phyloP scores from a whole-genome alignment of 352 stramenopile genomes.

The Achlya hypogyna region DNA sequence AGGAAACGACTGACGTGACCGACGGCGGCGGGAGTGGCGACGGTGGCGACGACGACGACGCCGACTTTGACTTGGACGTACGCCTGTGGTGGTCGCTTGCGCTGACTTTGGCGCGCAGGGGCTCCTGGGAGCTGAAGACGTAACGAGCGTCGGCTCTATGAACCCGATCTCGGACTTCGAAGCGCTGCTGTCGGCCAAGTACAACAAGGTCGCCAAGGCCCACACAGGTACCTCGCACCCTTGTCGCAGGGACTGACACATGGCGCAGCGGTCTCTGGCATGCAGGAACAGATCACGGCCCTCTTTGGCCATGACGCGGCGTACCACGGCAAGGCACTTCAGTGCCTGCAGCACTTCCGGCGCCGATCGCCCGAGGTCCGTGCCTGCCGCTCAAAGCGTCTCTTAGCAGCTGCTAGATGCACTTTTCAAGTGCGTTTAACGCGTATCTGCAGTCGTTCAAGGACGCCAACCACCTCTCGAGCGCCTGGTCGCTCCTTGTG shows the following conservation, averaged over 20 bases:
- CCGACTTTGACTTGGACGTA: slow-evolving; percentile 46
- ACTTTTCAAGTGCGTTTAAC: slow-evolving; percentile 70
- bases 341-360: slow-evolving; percentile 64
- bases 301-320: slow-evolving; percentile 38
- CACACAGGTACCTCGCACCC: background rate
- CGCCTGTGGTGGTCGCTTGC: background rate
- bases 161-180: slow-evolving; percentile 81
- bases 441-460: slow-evolving; percentile 56
- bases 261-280: slow-evolving; percentile 42
- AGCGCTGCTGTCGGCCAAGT: slow-evolving; percentile 37
- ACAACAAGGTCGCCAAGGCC: slow-evolving; percentile 25
- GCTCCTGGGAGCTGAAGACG: slow-evolving; percentile 48
- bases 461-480: slow-evolving; percentile 27
- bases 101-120: slow-evolving; percentile 26
- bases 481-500: slow-evolving; percentile 43
- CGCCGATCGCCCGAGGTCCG: slow-evolving; percentile 33
- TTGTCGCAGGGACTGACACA: slow-evolving; percentile 22
- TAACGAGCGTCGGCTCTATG: slow-evolving; percentile 70
- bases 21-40: slow-evolving; percentile 10
- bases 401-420: slow-evolving; percentile 31
- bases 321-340: slow-evolving; percentile 59
- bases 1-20: slow-evolving; percentile 24
- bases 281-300: slow-evolving; percentile 55
- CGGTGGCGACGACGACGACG: slow-evolving; percentile 30
- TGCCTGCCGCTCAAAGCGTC: background rate